A percentile compares a stretch with the other conserved stretches of the same genome.
Evolutionary conservation across 148 eudicot species (phyloP).

Genomic region (Vaccinium myrtillus): DNA sequence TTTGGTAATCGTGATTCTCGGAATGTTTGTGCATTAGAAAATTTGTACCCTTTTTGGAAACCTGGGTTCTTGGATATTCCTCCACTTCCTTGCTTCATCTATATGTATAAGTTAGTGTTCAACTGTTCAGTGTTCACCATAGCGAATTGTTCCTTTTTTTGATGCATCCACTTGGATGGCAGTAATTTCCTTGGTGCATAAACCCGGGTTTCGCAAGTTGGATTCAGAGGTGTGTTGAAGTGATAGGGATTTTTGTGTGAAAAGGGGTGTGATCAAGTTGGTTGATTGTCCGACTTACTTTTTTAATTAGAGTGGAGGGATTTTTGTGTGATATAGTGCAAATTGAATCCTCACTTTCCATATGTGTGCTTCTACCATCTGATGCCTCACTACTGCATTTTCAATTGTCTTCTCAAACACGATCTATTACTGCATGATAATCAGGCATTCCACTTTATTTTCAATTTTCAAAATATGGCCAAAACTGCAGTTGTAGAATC

Average conservation of each 20-base stretch:
- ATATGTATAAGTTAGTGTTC: neutral
- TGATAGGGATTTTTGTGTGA: neutral
- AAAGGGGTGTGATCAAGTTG: neutral
- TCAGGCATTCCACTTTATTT: neutral
- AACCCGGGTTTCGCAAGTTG: neutral
- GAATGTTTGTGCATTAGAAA: neutral
- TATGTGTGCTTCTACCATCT: neutral
- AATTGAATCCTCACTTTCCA: neutral
- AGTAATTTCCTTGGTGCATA: constrained; percentile 1
- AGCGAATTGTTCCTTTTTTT: neutral
- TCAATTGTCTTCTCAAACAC: neutral
- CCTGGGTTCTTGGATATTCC: neutral
- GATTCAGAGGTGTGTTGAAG: neutral
- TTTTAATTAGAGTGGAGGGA: neutral
- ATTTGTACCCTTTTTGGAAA: neutral
- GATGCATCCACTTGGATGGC: neutral
- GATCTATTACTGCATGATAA: neutral
- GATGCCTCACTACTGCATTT: constrained; percentile 10
- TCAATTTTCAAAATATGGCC: neutral
- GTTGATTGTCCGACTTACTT: neutral
- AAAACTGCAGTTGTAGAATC: neutral
- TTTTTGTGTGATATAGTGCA: neutral
- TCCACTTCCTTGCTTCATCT: neutral
- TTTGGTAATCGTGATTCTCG: neutral
- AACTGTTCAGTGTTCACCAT: neutral